Evolutionary conservation across 208 protist genomes (phyloP), one percentile per base, ranked within the genome.

Genomic region (Blechomonas ayalai): DNA sequence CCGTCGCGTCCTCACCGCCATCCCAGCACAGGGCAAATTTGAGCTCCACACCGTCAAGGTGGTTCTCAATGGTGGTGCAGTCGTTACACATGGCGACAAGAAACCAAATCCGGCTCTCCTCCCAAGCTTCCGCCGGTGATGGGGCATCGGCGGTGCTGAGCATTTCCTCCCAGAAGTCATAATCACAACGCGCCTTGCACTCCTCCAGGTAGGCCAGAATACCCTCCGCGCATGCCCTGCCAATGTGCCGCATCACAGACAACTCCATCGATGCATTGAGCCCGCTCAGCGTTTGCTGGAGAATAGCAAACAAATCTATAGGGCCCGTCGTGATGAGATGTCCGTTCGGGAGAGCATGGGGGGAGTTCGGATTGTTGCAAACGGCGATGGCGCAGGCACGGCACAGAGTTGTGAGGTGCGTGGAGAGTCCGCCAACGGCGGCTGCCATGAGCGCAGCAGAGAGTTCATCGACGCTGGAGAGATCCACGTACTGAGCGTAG

Each of bases 31-130:
- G 74, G 24, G 67, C 67, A 59, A 93, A 93, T 41, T 87, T 87
- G 19, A 87, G 52, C 51, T 93, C 85, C 34, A 93, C 70, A 12
- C 76, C 73, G 49, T 93, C 85, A 47, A 93, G 73, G 52, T 93
- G 88, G 49, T 61, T 74, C 46, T 93, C 80, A 26, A 93, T 85
- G 0, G 72, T 82, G 29, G 59, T 75, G 57, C 70, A 88, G 61
- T 93, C 85, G 50, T 93, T 93, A 52, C 67, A 80, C 36, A 90
- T 88, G 32, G 85, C 85, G 63, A 89, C 90, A 27, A 93, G 67
- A 49, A 86, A 76, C 4, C 69, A 59, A 44, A 90, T 62, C 37
- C 85, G 85, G 18, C 59, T 68, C 45, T 68, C 57, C 47, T 76
- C 67, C 85, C 85, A 93, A 31, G 86, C 81, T 26, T 82, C 67